These are phyloP conservation scores for Tubosaeta sp. DNA, from an alignment of 768 basidiomycete species.

Conservation along the genomic window DNA sequence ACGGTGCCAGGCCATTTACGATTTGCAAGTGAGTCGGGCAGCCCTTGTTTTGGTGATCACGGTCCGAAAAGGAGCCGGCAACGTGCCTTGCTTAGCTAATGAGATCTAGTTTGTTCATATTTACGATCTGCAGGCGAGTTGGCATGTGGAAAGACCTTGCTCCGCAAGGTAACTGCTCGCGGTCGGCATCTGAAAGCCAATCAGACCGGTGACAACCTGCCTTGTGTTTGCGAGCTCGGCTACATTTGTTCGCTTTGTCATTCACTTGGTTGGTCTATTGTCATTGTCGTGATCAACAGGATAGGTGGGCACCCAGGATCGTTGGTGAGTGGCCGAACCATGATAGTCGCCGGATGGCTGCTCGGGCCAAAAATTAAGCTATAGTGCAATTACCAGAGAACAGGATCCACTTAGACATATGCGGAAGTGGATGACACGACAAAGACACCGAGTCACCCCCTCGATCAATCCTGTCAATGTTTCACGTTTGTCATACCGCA, in stretches of 20 bases:
- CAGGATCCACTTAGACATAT: slow-evolving; percentile 39
- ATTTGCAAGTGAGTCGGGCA: too few species aligned
- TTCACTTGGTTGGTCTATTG: not conserved
- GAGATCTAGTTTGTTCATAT: too few species aligned
- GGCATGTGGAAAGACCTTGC: too few species aligned
- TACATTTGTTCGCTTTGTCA: not conserved
- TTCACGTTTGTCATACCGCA: slow-evolving; percentile 36
- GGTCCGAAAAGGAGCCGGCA: too few species aligned
- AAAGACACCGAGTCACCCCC: slow-evolving; percentile 26
- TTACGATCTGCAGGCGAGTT: too few species aligned
- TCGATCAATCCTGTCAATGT: slow-evolving; percentile 43
- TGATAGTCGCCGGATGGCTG: not conserved
- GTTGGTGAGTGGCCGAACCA: slow-evolving; percentile 1
- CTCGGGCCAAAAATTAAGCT: slow-evolving; percentile 23
- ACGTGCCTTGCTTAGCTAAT: too few species aligned
- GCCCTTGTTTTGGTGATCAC: too few species aligned
- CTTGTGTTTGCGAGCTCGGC: not conserved
- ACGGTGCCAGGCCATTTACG: too few species aligned
- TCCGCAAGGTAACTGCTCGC: not conserved
- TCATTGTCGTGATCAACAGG: not conserved
- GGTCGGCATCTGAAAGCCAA: not conserved
- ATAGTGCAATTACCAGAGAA: slow-evolving; percentile 32
- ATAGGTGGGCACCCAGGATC: not conserved
- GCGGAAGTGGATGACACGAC: slow-evolving; percentile 21
- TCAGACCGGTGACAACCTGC: not conserved